These are phyloP conservation scores for Solanum rostratum DNA, from an alignment of 257 asterid genomes.

Conservation along the genomic window DNA sequence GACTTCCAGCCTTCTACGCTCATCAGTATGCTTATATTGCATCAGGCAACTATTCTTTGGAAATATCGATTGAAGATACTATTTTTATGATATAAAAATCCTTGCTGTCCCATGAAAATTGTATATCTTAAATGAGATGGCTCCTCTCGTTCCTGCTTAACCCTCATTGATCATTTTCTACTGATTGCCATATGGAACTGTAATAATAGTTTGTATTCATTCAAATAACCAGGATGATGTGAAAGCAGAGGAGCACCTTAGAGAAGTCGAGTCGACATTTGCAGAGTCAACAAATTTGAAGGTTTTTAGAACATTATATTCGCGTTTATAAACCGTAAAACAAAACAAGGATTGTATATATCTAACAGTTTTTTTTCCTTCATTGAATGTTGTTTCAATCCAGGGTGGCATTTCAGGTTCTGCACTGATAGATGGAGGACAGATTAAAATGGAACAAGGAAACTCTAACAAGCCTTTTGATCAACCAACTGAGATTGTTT, in stretches of 20 bases:
- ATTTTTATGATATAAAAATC: too few species aligned
- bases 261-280: conserved; percentile 11
- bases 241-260: conserved; percentile 13
- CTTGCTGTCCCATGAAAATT: neutral
- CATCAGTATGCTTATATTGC: neutral
- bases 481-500: conserved; percentile 9
- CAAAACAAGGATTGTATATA: neutral
- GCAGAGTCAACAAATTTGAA: conserved; percentile 13
- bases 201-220: neutral
- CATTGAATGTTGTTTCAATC: neutral
- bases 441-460: conserved; percentile 16
- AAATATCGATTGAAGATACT: too few species aligned
- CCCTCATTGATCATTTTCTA: neutral
- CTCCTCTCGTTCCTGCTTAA: neutral
- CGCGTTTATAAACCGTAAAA: neutral
- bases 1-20: neutral
- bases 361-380: neutral
- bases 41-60: neutral
- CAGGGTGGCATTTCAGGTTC: conserved; percentile 16
- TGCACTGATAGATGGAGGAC: conserved; percentile 13
- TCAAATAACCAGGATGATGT: conserved; percentile 20
- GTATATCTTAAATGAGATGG: neutral
- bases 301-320: conserved; percentile 2
- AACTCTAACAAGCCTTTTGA: conserved; percentile 22
- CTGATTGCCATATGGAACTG: neutral